Conservation (phyloP, 306 rosid species). For the Lathyrus sativus region DNA sequence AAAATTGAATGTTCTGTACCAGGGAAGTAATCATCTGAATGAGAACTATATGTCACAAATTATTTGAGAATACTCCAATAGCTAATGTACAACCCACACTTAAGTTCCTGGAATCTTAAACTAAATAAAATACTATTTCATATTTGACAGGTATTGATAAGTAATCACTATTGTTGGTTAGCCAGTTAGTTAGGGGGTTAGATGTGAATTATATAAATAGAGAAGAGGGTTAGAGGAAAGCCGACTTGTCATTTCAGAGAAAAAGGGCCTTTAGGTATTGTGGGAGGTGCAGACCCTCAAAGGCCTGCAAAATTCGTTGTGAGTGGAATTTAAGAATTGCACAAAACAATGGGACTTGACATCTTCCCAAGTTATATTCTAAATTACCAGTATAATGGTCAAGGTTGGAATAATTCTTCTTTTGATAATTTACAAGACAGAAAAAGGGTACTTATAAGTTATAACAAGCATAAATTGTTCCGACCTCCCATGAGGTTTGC, state of each 20-base stretch:
- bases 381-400: background rate
- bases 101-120: slow-evolving; percentile 28
- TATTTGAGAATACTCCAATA: slow-evolving; percentile 22
- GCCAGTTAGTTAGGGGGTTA: background rate
- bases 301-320: background rate
- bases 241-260: background rate
- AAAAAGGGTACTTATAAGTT: background rate
- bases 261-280: background rate
- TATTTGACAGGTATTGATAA: background rate
- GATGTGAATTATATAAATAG: background rate
- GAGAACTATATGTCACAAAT: background rate
- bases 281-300: background rate
- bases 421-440: background rate
- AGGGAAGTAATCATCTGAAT: slow-evolving; percentile 16
- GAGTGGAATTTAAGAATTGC: background rate
- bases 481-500: background rate
- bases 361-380: background rate
- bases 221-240: background rate
- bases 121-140: background rate
- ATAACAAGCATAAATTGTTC: background rate
- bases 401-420: background rate
- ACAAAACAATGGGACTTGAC: background rate
- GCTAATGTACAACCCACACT: slow-evolving; percentile 12
- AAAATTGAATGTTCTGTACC: slow-evolving; percentile 37
- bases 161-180: background rate